These are phyloP conservation scores for Escallonia herrerae DNA, from an alignment of 129 eudicot species.

Conservation along the genomic window DNA sequence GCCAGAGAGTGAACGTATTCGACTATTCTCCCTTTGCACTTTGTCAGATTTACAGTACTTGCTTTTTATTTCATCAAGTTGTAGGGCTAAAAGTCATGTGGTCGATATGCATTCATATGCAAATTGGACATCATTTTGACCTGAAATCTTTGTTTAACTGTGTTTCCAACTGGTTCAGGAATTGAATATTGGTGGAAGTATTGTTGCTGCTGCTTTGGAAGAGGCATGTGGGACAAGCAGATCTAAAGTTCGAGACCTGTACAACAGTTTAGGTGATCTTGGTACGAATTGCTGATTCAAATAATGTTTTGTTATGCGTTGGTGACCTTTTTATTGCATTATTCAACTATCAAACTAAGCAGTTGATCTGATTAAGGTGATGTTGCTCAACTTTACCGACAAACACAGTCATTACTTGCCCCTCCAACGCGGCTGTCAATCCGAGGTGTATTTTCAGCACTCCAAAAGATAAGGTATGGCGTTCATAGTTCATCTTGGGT, in stretches of 20 bases:
- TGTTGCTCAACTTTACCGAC: slow-evolving; percentile 96
- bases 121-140: not conserved
- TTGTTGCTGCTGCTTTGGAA: slow-evolving; percentile 71
- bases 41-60: too few relatives aligned
- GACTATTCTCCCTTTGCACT: too few relatives aligned
- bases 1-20: not conserved
- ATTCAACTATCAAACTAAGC: slow-evolving; percentile 11
- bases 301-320: not conserved
- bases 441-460: slow-evolving; percentile 64
- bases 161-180: slow-evolving; percentile 40
- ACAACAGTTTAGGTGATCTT: slow-evolving; percentile 90
- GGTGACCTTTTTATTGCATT: not conserved
- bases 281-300: slow-evolving; percentile 36
- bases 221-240: slow-evolving; percentile 88
- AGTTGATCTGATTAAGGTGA: slow-evolving; percentile 54
- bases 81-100: too few relatives aligned
- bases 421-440: slow-evolving; percentile 78
- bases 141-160: slow-evolving; percentile 1
- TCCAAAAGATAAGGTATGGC: slow-evolving; percentile 76
- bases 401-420: slow-evolving; percentile 76
- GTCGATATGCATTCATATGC: too few relatives aligned
- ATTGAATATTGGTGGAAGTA: slow-evolving; percentile 87
- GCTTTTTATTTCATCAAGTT: too few relatives aligned
- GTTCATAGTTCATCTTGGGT: not conserved
- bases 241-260: slow-evolving; percentile 61